phyloP scores from a whole-genome alignment of 805 yeast genomes.

The Lipomyces yamadae region DNA sequence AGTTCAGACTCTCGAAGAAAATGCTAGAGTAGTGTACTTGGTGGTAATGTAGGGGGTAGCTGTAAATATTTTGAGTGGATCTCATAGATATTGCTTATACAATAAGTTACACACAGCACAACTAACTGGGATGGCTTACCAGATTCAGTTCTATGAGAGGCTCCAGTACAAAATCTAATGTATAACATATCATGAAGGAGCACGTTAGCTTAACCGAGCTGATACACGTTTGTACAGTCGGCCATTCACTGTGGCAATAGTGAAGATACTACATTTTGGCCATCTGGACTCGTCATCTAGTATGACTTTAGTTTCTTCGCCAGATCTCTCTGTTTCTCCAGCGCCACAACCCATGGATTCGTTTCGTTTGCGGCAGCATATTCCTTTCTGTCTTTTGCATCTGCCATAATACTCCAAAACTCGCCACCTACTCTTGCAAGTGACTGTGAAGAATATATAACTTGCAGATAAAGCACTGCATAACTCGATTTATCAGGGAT shows the following conservation, averaged over 20 bases:
- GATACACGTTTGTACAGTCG: neutral
- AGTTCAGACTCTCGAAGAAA: constrained; percentile 52
- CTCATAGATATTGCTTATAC: neutral
- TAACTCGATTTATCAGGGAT: constrained; percentile 43
- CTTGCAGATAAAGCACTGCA: constrained; percentile 76
- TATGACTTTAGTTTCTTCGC: constrained; percentile 32
- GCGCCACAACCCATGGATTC: constrained; percentile 38
- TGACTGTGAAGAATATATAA: constrained; percentile 88
- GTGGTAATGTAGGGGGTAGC: constrained; percentile 45
- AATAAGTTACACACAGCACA: neutral
- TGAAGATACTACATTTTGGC: neutral
- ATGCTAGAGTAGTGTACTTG: constrained; percentile 12
- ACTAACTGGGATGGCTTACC: neutral
- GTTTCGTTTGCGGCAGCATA: constrained; percentile 15
- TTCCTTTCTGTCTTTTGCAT: constrained; percentile 11
- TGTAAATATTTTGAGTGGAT: constrained; percentile 64
- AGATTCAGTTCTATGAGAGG: neutral
- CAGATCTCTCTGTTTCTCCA: constrained; percentile 38
- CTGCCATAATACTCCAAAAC: constrained; percentile 54
- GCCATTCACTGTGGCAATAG: too few relatives aligned
- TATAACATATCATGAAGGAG: neutral
- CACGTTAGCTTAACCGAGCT: neutral
- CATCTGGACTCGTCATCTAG: constrained; percentile 8
- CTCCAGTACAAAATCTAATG: neutral
- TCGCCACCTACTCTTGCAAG: constrained; percentile 72